phyloP scores from a whole-genome alignment of 129 eudicot species.

The Calendula officinalis region DNA sequence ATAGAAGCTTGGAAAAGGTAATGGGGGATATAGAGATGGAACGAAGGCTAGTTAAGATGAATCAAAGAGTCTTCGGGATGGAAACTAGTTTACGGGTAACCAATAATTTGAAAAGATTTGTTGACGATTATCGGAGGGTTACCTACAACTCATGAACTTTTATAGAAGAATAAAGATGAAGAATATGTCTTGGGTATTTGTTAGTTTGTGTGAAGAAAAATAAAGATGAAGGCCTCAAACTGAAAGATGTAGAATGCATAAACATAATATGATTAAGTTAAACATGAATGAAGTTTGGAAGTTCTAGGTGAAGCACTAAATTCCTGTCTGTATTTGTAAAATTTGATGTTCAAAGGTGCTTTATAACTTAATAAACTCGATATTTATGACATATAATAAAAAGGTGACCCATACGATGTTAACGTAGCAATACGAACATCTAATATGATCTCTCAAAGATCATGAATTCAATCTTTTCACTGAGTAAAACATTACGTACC shows the following conservation, averaged over 20 bases:
- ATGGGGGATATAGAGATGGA: slow-evolving; percentile 46
- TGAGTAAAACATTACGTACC: too few species aligned
- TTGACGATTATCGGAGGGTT: slow-evolving; percentile 6
- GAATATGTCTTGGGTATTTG: background rate
- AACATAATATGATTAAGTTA: background rate
- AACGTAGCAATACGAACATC: too few species aligned
- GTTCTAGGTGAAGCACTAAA: background rate
- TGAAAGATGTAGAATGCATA: too few species aligned
- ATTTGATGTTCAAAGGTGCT: too few species aligned
- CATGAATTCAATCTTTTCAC: too few species aligned
- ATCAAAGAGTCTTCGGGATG: slow-evolving; percentile 55
- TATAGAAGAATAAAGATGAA: background rate
- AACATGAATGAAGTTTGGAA: background rate
- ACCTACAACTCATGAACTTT: background rate
- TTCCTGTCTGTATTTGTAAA: background rate
- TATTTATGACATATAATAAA: too few species aligned
- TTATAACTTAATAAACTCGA: too few species aligned
- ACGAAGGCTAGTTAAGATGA: slow-evolving; percentile 35
- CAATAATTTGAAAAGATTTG: slow-evolving; percentile 38
- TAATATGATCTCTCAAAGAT: too few species aligned
- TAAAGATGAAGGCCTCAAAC: background rate
- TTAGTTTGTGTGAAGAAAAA: background rate
- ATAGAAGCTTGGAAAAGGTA: slow-evolving; percentile 32
- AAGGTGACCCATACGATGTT: too few species aligned
- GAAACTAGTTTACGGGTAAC: slow-evolving; percentile 40